Evolutionary conservation across 768 basidiomycete species (phyloP).

Genomic region (Cystofilobasidium capitatum): DNA sequence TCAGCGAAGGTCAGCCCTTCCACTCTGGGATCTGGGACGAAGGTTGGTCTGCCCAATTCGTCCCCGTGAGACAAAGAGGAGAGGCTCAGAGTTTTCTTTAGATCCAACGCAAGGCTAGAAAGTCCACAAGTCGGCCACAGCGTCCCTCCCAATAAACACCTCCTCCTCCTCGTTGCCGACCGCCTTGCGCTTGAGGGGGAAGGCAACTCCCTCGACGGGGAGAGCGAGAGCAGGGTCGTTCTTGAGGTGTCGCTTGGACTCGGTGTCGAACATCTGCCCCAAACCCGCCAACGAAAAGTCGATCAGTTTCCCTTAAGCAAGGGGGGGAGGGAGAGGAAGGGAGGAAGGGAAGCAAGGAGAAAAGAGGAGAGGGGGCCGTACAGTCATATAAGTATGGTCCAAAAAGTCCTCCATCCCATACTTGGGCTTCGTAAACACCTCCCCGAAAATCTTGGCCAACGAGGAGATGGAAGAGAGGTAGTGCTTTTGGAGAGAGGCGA

Average conservation of each 20-base stretch:
- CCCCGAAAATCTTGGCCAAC: constrained; percentile 70
- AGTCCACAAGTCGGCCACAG: constrained; percentile 6
- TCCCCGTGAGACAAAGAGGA: neutral
- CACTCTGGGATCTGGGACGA: too few species aligned
- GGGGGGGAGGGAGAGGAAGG: neutral
- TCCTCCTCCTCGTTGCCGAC: constrained; percentile 20
- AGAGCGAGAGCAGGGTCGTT: constrained; percentile 55
- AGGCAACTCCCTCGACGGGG: constrained; percentile 28
- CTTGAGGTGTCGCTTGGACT: constrained; percentile 66
- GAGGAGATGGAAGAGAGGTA: constrained; percentile 84
- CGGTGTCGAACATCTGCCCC: constrained; percentile 85
- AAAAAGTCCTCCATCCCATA: constrained; percentile 92
- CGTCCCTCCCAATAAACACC: constrained; percentile 27
- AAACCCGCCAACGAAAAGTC: too few species aligned
- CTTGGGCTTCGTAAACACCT: constrained; percentile 82
- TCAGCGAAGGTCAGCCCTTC: too few species aligned
- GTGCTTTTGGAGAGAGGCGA: constrained; percentile 65
- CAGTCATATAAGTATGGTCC: constrained; percentile 82
- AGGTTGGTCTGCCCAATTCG: neutral
- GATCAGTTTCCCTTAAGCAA: too few species aligned
- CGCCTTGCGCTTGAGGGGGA: constrained; percentile 19
- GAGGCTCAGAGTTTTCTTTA: too few species aligned
- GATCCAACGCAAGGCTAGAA: neutral
- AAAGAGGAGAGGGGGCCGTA: constrained; percentile 41
- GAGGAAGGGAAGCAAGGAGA: neutral